phyloP scores from a whole-genome alignment of 2,329 filamentous ascomycete species.

The Fusarium kyushuense region DNA sequence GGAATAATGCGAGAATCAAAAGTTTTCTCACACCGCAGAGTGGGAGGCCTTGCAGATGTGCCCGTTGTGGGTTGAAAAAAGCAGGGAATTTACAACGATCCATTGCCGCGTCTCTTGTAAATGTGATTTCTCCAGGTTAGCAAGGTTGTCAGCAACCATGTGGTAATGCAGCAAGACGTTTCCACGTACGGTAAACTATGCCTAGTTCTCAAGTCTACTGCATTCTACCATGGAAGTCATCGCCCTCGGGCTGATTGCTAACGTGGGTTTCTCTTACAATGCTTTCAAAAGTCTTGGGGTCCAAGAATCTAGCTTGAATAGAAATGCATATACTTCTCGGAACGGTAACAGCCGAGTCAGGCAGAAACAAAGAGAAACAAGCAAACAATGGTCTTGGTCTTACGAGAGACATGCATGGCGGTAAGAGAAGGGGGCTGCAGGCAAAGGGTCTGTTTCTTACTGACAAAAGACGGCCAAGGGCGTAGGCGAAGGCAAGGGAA shows the following conservation, averaged over 20 bases:
- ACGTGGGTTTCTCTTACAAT: not conserved
- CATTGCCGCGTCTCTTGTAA: not conserved
- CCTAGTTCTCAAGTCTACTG: not conserved
- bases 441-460: not conserved
- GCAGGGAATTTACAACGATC: slow-evolving; percentile 6
- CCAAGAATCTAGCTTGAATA: not conserved
- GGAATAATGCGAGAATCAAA: slow-evolving; percentile 12
- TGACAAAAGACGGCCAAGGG: slow-evolving; percentile 2
- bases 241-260: not conserved
- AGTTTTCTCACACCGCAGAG: slow-evolving; percentile 8
- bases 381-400: slow-evolving; percentile 1
- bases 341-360: slow-evolving; percentile 31
- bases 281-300: not conserved
- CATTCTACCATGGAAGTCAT: not conserved
- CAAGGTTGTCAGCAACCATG: slow-evolving; percentile 5
- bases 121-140: too few species aligned
- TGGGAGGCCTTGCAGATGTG: not conserved
- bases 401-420: slow-evolving; percentile 11
- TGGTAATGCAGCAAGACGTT: slow-evolving; percentile 8
- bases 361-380: not conserved
- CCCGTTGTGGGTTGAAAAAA: slow-evolving; percentile 1
- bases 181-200: slow-evolving; percentile 12
- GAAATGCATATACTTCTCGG: slow-evolving; percentile 15
- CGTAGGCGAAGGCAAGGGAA: slow-evolving; percentile 12
- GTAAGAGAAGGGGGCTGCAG: slow-evolving; percentile 11